These are phyloP conservation scores for Eimeria zaria DNA, from an alignment of 169 alveolate genomes.

Conservation along the genomic window DNA sequence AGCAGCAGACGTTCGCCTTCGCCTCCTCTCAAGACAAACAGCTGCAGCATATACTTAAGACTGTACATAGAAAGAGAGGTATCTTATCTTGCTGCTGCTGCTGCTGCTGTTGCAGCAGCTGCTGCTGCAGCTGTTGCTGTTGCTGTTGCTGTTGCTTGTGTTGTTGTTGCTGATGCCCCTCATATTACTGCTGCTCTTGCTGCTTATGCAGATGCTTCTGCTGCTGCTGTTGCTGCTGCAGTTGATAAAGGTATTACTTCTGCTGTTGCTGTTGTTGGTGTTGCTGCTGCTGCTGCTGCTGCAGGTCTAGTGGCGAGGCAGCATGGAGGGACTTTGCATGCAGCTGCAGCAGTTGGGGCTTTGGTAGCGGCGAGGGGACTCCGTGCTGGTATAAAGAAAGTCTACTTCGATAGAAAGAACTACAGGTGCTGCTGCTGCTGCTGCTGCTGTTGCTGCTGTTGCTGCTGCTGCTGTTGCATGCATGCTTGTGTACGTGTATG, in stretches of 20 bases:
- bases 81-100: background rate
- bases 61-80: constrained; percentile 37
- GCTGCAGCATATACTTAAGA: background rate
- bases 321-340: constrained; percentile 65
- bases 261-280: background rate
- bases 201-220: background rate
- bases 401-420: constrained; percentile 25
- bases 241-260: background rate
- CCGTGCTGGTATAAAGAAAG: constrained; percentile 23
- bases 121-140: constrained; percentile 5
- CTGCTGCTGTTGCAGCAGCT: background rate
- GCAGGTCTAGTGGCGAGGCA: constrained; percentile 59
- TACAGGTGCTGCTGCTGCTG: background rate
- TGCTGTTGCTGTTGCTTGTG: background rate
- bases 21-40: constrained; percentile 21
- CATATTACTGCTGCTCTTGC: background rate
- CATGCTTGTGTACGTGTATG: too few species aligned
- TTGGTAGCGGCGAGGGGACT: constrained; percentile 46
- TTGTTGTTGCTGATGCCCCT: background rate
- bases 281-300: constrained; percentile 64
- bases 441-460: constrained; percentile 7
- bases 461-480: constrained; percentile 32
- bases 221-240: background rate
- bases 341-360: constrained; percentile 77
- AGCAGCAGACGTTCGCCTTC: constrained; percentile 34